Evolutionary conservation across 208 protist genomes (phyloP).

Genomic region (Acanthamoeba triangularis): DNA sequence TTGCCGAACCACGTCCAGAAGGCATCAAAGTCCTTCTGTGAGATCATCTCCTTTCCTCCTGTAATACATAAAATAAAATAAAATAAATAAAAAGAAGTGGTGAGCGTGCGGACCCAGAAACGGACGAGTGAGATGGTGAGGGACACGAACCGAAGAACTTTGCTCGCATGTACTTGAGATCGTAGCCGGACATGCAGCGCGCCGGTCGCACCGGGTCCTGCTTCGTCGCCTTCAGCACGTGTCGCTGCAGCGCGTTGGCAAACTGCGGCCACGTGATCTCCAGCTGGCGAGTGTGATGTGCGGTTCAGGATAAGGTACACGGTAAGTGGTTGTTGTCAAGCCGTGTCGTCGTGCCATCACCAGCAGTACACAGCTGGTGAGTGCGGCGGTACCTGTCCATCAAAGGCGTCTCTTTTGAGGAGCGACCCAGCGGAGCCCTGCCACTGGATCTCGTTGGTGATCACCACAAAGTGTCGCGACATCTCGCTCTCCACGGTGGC

Average conservation of each 20-base stretch:
- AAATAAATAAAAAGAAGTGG: not conserved
- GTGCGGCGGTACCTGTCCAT: not conserved
- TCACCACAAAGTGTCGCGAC: constrained; percentile 70
- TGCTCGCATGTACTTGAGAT: constrained; percentile 76
- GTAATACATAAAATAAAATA: not conserved
- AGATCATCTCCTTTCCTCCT: constrained; percentile 58
- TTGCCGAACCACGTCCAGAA: constrained; percentile 77
- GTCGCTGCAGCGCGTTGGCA: constrained; percentile 68
- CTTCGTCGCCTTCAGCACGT: constrained; percentile 63
- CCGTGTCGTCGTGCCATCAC: not conserved
- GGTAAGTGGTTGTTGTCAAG: not conserved
- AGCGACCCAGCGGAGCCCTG: constrained; percentile 75
- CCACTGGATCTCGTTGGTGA: constrained; percentile 78
- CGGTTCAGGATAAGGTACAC: too few relatives aligned
- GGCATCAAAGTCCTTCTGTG: constrained; percentile 75
- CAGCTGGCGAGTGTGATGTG: too few relatives aligned
- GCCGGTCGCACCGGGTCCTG: constrained; percentile 56
- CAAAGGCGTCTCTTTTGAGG: constrained; percentile 74
- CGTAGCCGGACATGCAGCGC: constrained; percentile 67
- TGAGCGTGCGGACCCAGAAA: too few relatives aligned
- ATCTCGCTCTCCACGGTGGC: constrained; percentile 67
- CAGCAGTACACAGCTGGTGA: not conserved
- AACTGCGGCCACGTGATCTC: constrained; percentile 71
- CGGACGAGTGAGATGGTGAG: not conserved
- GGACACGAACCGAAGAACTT: constrained; percentile 1